Base-by-base conservation (phyloP, 331 rosid species). In the Phaseolus coccineus region DNA sequence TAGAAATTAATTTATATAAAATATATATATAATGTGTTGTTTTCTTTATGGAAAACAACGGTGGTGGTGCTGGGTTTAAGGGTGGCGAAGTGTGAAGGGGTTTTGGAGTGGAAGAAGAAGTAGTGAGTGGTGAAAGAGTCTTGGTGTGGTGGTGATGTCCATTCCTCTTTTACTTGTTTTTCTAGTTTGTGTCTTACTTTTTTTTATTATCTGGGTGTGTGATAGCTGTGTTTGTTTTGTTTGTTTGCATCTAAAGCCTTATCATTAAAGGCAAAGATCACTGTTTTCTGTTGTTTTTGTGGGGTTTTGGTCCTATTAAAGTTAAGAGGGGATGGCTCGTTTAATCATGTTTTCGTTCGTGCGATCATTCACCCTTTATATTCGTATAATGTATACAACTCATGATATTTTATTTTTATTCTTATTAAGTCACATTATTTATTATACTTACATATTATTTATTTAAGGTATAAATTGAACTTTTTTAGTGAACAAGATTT, bases 21-120 rank as follows among this genome's bases (percentile, higher is more conserved):
- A 35, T 14, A 61, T 30, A 0, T 37, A 37, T 35, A 61, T 62
- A 19, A 1, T 35, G 19, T 42, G n/a, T 12, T 67, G 73, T 67
- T 11, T 46, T 74, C 25, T 16, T 15, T 51, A 15, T n/a, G 53
- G 39, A 50, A 30, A 16, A 53, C 11, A 16, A 37, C 11, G 76
- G 74, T 22, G 81, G 68, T 14, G 81, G 61, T 56, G 72, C 37
- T 11, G 71, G 48, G 69, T 69, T 52, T 48, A 7, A 16, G 8
- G 69, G 67, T 10, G 75, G 59, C 27, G 30, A 44, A 61, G 6
- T 73, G 12, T 39, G 69, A 67, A 59, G 9, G 76, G 42, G 10
- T 50, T 35, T n/a, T 11, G 50, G 68, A 27, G 35, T 53, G 69
- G 30, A 64, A 1, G 55, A 62, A 67, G 55, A 28, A 73, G 57